Base-by-base conservation (phyloP, 495 filamentous ascomycete genomes). In the Oidiodendron maius region DNA sequence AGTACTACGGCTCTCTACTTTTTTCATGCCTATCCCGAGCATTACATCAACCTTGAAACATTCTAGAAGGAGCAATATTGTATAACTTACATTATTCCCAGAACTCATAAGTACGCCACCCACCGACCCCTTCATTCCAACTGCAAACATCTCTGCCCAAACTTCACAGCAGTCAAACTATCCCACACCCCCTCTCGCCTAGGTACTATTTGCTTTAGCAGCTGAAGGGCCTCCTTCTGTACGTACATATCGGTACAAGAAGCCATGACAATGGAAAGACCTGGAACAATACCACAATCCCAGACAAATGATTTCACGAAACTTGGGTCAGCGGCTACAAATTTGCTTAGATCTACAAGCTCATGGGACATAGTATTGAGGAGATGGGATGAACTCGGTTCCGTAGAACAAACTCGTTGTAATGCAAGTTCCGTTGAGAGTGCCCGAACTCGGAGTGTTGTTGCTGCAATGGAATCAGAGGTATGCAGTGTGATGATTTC, bases 391-490 rank as follows among this genome's bases (percentile, higher is more conserved):
- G n/a, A n/a, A n/a, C n/a, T n/a, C n/a, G n/a, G n/a, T n/a, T n/a
- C n/a, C n/a, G n/a, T n/a, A n/a, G n/a, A n/a, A n/a, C n/a, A n/a
- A n/a, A n/a, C n/a, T n/a, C 22, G 13, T 11, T 8, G 10, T 4
- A 48, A n/a, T 2, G 53, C 18, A 12, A 57, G 32, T 17, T 51
- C 50, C 2, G 35, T 23, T 4, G 46, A 18, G 6, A 57, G 22
- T 12, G 50, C 55, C 39, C 51, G 55, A 21, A 57, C 44, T 18
- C 53, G 50, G 5, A 57, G 40, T 12, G 22, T 57, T 26, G 30
- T 46, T 20, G 55, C 55, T 22, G 55, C 43, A 1, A 50, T 40
- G 24, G 50, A 53, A 3, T 50, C 12, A 13, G 50, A 39, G 21
- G 46, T 50, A 13, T 40, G 28, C 0, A 37, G 35, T 12, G 40